Conservation (phyloP, 2,329 filamentous ascomycete genomes). For the Berkeleyomyces rouxiae region DNA sequence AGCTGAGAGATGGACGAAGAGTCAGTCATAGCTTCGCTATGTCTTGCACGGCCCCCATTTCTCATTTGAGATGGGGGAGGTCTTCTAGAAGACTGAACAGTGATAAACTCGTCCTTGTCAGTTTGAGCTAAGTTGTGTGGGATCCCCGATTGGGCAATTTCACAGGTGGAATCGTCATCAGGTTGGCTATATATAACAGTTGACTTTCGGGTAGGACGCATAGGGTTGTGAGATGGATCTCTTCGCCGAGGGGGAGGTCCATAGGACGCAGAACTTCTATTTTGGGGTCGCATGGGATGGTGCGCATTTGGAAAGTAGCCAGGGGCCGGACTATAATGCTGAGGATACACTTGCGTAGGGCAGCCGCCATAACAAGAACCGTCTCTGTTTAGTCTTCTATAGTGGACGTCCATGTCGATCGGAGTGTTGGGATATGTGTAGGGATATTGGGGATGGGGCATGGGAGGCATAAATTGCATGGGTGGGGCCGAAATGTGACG, state of each 20-base stretch:
- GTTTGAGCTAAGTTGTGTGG: not conserved
- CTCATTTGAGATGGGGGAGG: not conserved
- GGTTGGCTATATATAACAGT: not conserved
- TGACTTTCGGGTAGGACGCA: not conserved
- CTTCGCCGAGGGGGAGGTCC: not conserved
- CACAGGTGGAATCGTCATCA: not conserved
- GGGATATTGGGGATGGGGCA: slow-evolving; percentile 1
- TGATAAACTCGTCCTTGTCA: not conserved
- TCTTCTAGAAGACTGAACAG: not conserved
- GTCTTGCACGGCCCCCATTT: not conserved
- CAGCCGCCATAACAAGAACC: slow-evolving; percentile 3
- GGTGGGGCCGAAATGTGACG: slow-evolving; percentile 7
- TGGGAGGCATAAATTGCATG: not conserved
- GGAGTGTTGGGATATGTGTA: not conserved
- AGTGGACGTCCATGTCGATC: not conserved
- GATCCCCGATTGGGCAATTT: not conserved
- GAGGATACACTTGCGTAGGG: not conserved
- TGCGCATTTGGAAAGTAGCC: not conserved
- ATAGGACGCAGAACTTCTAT: not conserved
- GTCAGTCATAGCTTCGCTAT: not conserved
- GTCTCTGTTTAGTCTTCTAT: not conserved
- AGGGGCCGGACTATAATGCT: not conserved
- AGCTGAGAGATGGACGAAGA: not conserved
- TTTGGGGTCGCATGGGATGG: not conserved
- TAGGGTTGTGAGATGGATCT: not conserved